Percentiles rank a stretch among this genome's conserved stretches.
Conservation (phyloP, 1,284 basidiomycete genomes). For the Trichosporon ovoides region DNA sequence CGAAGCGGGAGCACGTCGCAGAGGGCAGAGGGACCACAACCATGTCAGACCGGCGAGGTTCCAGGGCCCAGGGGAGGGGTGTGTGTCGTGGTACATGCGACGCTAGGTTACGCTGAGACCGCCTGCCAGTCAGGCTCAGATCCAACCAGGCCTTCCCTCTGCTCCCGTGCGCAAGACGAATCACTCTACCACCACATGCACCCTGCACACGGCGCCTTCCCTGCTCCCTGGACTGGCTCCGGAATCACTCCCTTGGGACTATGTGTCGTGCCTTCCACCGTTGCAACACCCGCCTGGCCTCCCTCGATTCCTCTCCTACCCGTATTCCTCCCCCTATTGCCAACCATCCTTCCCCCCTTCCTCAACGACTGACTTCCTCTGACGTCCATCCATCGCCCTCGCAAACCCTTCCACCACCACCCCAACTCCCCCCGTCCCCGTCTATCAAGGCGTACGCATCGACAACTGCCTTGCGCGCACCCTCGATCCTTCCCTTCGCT, state of each 20-base stretch:
- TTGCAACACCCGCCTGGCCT: not conserved
- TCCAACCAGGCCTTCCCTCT: not conserved
- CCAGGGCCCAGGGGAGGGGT: not conserved
- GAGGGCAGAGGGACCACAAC: too few relatives aligned
- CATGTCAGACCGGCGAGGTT: not conserved
- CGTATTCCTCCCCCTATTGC: not conserved
- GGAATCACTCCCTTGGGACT: slow-evolving; percentile 8
- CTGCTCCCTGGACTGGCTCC: slow-evolving; percentile 6
- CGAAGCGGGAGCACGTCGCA: slow-evolving; percentile 1
- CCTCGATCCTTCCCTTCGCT: not conserved
- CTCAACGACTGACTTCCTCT: too few relatives aligned
- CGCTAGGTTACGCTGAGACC: not conserved
- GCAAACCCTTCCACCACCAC: not conserved
- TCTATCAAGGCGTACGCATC: not conserved
- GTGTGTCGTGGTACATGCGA: not conserved
- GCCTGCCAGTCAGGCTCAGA: not conserved
- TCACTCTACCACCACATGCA: not conserved
- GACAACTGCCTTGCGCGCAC: not conserved
- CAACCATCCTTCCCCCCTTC: slow-evolving; percentile 3
- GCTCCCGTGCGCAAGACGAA: not conserved
- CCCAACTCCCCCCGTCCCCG: not conserved
- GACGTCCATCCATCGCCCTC: not conserved
- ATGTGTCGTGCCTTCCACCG: slow-evolving; percentile 5
- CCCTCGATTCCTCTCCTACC: not conserved
- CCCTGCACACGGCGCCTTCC: too few relatives aligned